Evolutionary conservation across 1,284 basidiomycete species (phyloP).

Genomic region (Ceratobasidium sp.): DNA sequence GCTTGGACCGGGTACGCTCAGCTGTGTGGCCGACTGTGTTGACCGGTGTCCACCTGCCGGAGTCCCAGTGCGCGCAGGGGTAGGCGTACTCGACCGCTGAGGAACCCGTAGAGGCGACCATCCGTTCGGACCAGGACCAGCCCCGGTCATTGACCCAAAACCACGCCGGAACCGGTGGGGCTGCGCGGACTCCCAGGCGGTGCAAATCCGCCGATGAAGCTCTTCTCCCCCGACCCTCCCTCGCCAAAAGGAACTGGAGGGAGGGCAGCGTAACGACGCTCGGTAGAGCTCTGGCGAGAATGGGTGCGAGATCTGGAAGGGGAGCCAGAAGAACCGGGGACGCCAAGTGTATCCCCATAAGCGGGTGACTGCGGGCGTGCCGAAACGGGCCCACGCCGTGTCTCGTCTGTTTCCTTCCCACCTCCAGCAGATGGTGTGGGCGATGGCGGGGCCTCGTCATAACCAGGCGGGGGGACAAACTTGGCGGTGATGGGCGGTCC

Average conservation of each 20-base stretch:
- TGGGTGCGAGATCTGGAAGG: conserved; percentile 13
- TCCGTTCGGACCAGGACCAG: conserved; percentile 38
- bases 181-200: conserved; percentile 34
- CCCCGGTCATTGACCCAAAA: conserved; percentile 45
- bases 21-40: conserved; percentile 29
- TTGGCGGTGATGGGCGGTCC: conserved; percentile 64
- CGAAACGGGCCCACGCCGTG: conserved; percentile 13
- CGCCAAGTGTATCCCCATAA: conserved; percentile 29
- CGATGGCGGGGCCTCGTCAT: conserved; percentile 62
- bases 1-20: conserved; percentile 33
- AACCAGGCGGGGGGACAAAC: conserved; percentile 79
- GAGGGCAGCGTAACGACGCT: conserved; percentile 52
- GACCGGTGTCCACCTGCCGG: conserved; percentile 41
- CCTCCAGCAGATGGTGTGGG: conserved; percentile 43
- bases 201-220: conserved; percentile 33
- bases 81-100: conserved; percentile 47
- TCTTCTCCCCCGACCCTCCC: conserved; percentile 11
- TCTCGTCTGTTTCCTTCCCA: conserved; percentile 23
- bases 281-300: conserved; percentile 41
- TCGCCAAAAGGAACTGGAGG: conserved; percentile 53
- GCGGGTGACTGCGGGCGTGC: conserved; percentile 23
- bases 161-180: conserved; percentile 17
- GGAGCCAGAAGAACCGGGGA: conserved; percentile 13
- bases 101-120: conserved; percentile 35
- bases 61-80: conserved; percentile 52